phyloP scores from a whole-genome alignment of 202 grass and related monocot species.

The Cymbopogon flexuosus region DNA sequence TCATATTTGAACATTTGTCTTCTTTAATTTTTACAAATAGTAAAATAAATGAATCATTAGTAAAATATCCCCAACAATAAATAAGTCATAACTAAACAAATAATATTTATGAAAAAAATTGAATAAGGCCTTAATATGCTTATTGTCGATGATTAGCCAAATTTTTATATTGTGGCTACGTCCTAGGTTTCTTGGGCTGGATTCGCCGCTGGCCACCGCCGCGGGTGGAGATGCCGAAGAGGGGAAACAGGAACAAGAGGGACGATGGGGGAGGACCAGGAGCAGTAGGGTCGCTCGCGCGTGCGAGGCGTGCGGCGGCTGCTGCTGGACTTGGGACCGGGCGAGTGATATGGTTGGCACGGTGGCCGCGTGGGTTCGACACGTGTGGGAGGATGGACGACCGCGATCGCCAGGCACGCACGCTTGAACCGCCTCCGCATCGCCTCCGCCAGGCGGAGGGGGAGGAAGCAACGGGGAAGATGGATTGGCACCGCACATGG shows the following conservation, averaged over 20 bases:
- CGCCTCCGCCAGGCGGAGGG: too few species aligned
- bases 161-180: too few species aligned
- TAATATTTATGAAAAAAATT: too few species aligned
- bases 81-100: too few species aligned
- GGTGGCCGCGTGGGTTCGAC: slow-evolving; percentile 24
- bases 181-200: too few species aligned
- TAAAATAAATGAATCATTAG: too few species aligned
- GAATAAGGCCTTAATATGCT: too few species aligned
- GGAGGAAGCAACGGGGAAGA: not conserved
- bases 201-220: too few species aligned
- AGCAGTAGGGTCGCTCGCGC: slow-evolving; percentile 33
- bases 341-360: slow-evolving; percentile 42
- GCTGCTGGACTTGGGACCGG: slow-evolving; percentile 14
- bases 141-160: too few species aligned
- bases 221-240: not conserved
- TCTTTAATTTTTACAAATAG: too few species aligned
- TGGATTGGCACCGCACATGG: slow-evolving; percentile 21
- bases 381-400: slow-evolving; percentile 38
- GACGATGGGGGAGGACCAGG: not conserved
- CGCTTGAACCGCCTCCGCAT: not conserved
- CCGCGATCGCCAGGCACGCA: slow-evolving; percentile 33
- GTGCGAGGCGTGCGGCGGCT: slow-evolving; percentile 47
- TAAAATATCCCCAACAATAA: too few species aligned
- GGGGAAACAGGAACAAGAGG: not conserved
- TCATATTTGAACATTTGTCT: too few species aligned